Percentiles rank a stretch among this genome's conserved stretches.
phyloP scores from a whole-genome alignment of 2,329 filamentous ascomycete genomes.

The Monosporascus sp. region DNA sequence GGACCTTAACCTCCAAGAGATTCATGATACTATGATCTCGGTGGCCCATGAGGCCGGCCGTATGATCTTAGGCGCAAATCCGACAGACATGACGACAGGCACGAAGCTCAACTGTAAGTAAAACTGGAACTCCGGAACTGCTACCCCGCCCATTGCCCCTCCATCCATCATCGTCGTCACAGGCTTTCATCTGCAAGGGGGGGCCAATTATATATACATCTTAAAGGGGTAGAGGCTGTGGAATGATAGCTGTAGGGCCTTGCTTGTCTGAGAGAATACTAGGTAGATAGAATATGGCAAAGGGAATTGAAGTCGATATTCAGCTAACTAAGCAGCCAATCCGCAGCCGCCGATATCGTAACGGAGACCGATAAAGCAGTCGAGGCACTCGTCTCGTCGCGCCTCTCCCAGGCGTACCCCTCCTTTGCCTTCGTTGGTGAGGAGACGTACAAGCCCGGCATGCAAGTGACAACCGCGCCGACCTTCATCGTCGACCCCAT shows the following conservation, averaged over 20 bases:
- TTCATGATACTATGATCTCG: slow-evolving; percentile 55
- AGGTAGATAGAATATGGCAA: no score
- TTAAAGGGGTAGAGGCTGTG: no score
- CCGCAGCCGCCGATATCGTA: slow-evolving; percentile 59
- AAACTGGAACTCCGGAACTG: neutral
- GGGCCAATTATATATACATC: no score
- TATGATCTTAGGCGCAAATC: slow-evolving; percentile 59
- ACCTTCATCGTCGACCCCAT: slow-evolving; percentile 82
- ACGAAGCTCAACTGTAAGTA: slow-evolving; percentile 61
- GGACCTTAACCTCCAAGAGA: slow-evolving; percentile 52
- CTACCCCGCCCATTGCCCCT: slow-evolving; percentile 15
- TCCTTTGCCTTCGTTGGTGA: slow-evolving; percentile 64
- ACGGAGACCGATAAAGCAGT: slow-evolving; percentile 64
- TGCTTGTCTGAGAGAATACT: no score
- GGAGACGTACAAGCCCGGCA: slow-evolving; percentile 68
- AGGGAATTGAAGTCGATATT: no score
- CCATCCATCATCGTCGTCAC: slow-evolving; percentile 2
- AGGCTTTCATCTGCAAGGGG: neutral
- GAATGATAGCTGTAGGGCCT: no score
- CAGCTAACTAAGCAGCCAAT: neutral
- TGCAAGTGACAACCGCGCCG: slow-evolving; percentile 55
- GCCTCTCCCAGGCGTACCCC: slow-evolving; percentile 49
- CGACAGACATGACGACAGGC: slow-evolving; percentile 48
- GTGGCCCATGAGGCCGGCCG: slow-evolving; percentile 59
- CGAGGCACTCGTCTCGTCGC: slow-evolving; percentile 53